These are phyloP conservation scores for Amanita thiersii DNA, from an alignment of 768 basidiomycete genomes.

Conservation along the genomic window DNA sequence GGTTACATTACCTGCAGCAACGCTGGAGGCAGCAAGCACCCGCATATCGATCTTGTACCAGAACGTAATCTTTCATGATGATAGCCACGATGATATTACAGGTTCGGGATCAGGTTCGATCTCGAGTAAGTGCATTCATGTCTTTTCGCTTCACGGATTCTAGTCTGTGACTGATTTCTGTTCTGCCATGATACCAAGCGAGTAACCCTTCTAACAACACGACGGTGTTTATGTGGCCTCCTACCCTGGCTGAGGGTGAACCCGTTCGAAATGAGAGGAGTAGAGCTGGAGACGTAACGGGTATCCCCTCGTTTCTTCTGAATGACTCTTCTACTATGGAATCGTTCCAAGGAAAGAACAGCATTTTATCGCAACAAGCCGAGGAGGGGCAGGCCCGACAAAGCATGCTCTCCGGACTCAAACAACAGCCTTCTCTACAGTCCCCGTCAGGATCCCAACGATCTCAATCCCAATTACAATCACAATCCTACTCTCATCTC, in stretches of 20 bases:
- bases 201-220: too few species aligned
- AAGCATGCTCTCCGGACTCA: neutral
- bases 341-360: too few species aligned
- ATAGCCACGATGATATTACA: slow-evolving; percentile 22
- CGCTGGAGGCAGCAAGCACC: slow-evolving; percentile 58
- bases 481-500: slow-evolving; percentile 8
- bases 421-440: slow-evolving; percentile 12
- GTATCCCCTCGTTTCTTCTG: slow-evolving; percentile 21
- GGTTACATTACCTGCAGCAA: slow-evolving; percentile 38
- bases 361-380: too few species aligned
- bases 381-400: too few species aligned
- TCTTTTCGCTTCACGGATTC: neutral
- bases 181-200: too few species aligned
- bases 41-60: slow-evolving; percentile 64
- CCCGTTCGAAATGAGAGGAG: neutral
- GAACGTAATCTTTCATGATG: slow-evolving; percentile 60
- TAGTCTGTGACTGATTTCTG: slow-evolving; percentile 4
- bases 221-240: slow-evolving; percentile 52
- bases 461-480: slow-evolving; percentile 18
- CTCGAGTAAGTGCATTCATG: neutral
- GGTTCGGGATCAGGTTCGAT: neutral
- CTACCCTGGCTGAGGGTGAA: slow-evolving; percentile 25
- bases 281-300: slow-evolving; percentile 10
- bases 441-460: neutral
- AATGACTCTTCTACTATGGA: neutral